Percentiles rank a stretch among this genome's conserved stretches.
phyloP scores from a whole-genome alignment of 2,329 filamentous ascomycete genomes.

The Botrytis sinoallii region DNA sequence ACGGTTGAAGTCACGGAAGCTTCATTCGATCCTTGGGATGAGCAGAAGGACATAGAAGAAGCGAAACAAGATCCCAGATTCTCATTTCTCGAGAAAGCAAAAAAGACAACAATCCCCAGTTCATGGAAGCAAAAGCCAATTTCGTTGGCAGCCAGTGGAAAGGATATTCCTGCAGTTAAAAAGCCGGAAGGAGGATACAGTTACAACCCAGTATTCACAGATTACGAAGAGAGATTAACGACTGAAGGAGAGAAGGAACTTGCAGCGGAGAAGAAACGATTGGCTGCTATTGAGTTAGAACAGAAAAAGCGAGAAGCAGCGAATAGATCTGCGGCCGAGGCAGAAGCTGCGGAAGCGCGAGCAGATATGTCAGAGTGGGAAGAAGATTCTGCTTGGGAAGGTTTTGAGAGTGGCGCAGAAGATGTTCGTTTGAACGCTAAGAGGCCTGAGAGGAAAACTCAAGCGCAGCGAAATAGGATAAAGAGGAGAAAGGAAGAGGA shows the following conservation, averaged over 20 bases:
- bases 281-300: slow-evolving; percentile 65
- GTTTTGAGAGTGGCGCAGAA: slow-evolving; percentile 77
- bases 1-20: slow-evolving; percentile 53
- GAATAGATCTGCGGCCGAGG: slow-evolving; percentile 66
- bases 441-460: slow-evolving; percentile 79
- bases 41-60: slow-evolving; percentile 45
- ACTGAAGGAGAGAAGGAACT: slow-evolving; percentile 76
- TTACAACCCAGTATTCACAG: slow-evolving; percentile 86
- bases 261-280: slow-evolving; percentile 71
- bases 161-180: slow-evolving; percentile 71
- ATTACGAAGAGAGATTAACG: slow-evolving; percentile 75
- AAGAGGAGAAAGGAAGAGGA: slow-evolving; percentile 88
- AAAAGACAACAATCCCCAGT: slow-evolving; percentile 66
- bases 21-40: slow-evolving; percentile 77
- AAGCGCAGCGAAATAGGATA: slow-evolving; percentile 79
- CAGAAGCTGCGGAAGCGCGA: slow-evolving; percentile 68
- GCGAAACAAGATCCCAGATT: slow-evolving; percentile 51
- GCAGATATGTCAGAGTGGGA: slow-evolving; percentile 69
- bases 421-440: slow-evolving; percentile 65
- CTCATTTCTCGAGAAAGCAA: slow-evolving; percentile 64
- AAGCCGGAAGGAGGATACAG: slow-evolving; percentile 80
- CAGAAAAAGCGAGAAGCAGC: slow-evolving; percentile 65
- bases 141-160: slow-evolving; percentile 79
- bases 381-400: slow-evolving; percentile 89
- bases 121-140: slow-evolving; percentile 76